A percentile compares a stretch with the other conserved stretches of the same genome.
phyloP scores from a whole-genome alignment of 2,329 filamentous ascomycete genomes.

The Ophiosphaerella korrae region DNA sequence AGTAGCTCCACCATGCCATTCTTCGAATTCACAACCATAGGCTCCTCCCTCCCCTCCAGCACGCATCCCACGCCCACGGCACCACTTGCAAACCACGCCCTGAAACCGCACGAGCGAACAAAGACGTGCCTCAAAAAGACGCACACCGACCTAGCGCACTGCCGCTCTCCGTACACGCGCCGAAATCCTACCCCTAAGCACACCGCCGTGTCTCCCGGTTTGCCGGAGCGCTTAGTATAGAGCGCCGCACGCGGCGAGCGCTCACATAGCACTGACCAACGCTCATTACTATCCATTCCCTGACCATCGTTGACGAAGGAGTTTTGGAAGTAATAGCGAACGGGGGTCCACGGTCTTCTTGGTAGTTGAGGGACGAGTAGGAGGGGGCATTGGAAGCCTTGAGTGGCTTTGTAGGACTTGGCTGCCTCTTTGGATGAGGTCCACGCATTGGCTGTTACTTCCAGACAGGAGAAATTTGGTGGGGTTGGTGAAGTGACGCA shows the following conservation, averaged over 20 bases:
- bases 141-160: not conserved
- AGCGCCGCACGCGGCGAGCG: no score
- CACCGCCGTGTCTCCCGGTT: not conserved
- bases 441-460: not conserved
- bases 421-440: no score
- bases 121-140: not conserved
- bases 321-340: not conserved
- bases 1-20: not conserved
- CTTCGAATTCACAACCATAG: not conserved
- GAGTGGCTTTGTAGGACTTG: not conserved
- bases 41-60: not conserved
- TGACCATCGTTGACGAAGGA: not conserved
- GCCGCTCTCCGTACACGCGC: not conserved
- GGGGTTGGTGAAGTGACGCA: constrained; percentile 4
- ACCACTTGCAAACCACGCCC: not conserved
- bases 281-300: no score
- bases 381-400: not conserved
- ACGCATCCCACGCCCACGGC: not conserved
- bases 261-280: no score
- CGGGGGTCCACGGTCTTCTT: not conserved
- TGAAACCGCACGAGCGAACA: not conserved
- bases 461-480: not conserved
- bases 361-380: not conserved
- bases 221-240: no score
- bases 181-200: not conserved